A percentile compares a stretch with the other conserved stretches of the same genome.
phyloP scores from a whole-genome alignment of 192 early-diverging fungal genomes.

The Coemansia sp. region DNA sequence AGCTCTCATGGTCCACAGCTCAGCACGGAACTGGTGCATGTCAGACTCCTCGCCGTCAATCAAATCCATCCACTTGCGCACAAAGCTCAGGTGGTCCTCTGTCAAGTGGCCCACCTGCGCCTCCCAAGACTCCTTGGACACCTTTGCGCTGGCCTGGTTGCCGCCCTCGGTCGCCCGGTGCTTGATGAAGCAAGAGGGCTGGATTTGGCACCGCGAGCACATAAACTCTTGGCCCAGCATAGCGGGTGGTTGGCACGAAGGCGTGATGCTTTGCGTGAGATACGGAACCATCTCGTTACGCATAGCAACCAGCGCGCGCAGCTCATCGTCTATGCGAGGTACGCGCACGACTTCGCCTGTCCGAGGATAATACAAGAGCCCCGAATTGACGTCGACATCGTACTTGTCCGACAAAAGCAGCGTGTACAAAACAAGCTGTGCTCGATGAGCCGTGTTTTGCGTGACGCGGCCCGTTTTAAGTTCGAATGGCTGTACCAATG shows the following conservation, averaged over 20 bases:
- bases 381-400: constrained; percentile 68
- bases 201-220: constrained; percentile 73
- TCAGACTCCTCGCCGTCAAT: constrained; percentile 80
- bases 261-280: constrained; percentile 27
- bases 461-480: constrained; percentile 82
- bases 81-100: constrained; percentile 66
- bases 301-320: constrained; percentile 70
- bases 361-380: constrained; percentile 81
- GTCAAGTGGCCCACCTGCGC: constrained; percentile 65
- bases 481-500: constrained; percentile 80
- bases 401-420: constrained; percentile 86
- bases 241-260: constrained; percentile 61
- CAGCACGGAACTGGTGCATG: constrained; percentile 60
- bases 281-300: constrained; percentile 77
- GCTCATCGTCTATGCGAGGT: constrained; percentile 64
- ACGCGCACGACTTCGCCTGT: constrained; percentile 69
- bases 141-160: constrained; percentile 58
- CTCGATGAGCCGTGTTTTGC: constrained; percentile 67
- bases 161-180: constrained; percentile 80
- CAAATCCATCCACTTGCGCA: constrained; percentile 77
- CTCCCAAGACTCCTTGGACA: constrained; percentile 65
- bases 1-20: constrained; percentile 71
- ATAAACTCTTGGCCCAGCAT: constrained; percentile 66
- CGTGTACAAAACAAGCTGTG: constrained; percentile 87
- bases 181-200: constrained; percentile 69